These are phyloP conservation scores for Dalbergia cochinchinensis DNA, from an alignment of 306 rosid genomes.

Conservation along the genomic window DNA sequence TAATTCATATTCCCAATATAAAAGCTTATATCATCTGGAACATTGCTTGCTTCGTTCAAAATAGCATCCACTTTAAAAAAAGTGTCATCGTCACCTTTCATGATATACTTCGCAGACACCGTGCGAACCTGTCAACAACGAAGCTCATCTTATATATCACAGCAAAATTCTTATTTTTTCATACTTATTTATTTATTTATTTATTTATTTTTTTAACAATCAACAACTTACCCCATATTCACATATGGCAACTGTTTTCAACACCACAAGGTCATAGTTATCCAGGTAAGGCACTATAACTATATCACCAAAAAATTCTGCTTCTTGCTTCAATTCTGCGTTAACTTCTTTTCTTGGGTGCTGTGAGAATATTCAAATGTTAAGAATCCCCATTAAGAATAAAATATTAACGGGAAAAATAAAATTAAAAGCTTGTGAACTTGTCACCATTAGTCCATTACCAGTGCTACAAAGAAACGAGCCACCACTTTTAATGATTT, in stretches of 20 bases:
- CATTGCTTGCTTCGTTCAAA: slow-evolving; percentile 55
- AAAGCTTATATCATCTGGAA: slow-evolving; percentile 63
- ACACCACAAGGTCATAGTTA: slow-evolving; percentile 91
- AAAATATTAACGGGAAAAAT: slow-evolving; percentile 20
- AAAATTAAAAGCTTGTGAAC: slow-evolving; percentile 29
- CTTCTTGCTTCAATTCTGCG: slow-evolving; percentile 84
- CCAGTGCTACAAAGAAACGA: slow-evolving; percentile 97
- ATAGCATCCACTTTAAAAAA: slow-evolving; percentile 81
- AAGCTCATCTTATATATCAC: slow-evolving; percentile 26
- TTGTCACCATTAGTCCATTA: slow-evolving; percentile 62
- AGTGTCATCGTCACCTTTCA: slow-evolving; percentile 99
- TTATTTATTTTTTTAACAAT: slow-evolving; percentile 12
- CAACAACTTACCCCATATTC: slow-evolving; percentile 86
- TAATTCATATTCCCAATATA: slow-evolving; percentile 95
- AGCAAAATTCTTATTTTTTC: slow-evolving; percentile 8
- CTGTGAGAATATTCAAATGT: slow-evolving; percentile 57
- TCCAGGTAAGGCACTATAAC: slow-evolving; percentile 97
- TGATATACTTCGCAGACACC: slow-evolving; percentile 73
- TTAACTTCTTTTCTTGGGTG: slow-evolving; percentile 77
- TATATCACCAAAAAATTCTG: slow-evolving; percentile 90
- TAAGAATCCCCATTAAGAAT: slow-evolving; percentile 30
- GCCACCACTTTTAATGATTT: slow-evolving; percentile 79
- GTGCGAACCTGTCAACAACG: slow-evolving; percentile 67
- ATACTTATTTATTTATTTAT: too few relatives aligned
- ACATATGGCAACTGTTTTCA: slow-evolving; percentile 97